phyloP scores from a whole-genome alignment of 768 basidiomycete species.

The Strobilomyces dryophilus region DNA sequence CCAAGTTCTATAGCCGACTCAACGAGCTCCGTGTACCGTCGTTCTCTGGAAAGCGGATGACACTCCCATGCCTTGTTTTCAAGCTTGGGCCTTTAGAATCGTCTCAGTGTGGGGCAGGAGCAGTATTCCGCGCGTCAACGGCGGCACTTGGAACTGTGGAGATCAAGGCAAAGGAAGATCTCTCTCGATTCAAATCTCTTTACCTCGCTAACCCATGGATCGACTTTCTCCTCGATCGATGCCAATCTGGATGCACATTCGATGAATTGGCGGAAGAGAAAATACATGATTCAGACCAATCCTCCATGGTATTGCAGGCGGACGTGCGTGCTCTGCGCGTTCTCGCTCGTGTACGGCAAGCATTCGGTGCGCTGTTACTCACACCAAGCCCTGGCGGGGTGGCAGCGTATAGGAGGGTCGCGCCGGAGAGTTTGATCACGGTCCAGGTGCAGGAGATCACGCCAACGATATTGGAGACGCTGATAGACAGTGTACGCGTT shows the following conservation, averaged over 20 bases:
- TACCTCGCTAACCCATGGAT: slow-evolving; percentile 1
- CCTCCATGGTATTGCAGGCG: neutral
- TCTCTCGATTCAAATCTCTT: neutral
- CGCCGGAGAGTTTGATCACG: neutral
- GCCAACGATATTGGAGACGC: neutral
- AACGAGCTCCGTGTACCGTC: neutral
- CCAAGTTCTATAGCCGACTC: neutral
- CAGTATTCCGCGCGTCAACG: neutral
- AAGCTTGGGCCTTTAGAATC: neutral
- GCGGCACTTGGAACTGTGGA: neutral
- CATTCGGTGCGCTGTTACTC: slow-evolving; percentile 1
- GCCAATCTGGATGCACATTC: neutral
- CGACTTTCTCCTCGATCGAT: neutral
- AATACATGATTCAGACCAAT: too few relatives aligned
- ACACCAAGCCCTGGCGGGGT: neutral
- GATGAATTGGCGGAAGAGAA: neutral
- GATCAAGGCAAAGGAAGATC: neutral
- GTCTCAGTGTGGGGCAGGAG: neutral
- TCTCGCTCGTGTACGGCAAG: neutral
- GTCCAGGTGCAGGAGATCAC: neutral
- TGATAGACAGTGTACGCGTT: neutral
- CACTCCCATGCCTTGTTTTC: neutral
- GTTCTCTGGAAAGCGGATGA: neutral
- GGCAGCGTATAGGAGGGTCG: neutral
- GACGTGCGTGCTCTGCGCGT: neutral